Conservation (phyloP, 2,329 filamentous ascomycete species). For the Talaromyces sp. region DNA sequence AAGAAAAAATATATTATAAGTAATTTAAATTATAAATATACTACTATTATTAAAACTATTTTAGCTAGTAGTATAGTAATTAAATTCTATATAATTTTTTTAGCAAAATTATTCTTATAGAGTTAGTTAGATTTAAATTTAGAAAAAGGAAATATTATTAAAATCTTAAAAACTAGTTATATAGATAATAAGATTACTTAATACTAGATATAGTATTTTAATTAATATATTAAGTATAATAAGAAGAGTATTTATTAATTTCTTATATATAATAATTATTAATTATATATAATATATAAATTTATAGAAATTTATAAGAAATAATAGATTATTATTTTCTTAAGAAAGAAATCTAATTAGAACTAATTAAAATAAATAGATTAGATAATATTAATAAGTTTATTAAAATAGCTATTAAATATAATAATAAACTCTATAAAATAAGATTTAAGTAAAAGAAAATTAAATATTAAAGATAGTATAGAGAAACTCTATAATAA, state of each 20-base stretch:
- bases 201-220: neutral
- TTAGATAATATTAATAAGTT: no score
- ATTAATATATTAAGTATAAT: neutral
- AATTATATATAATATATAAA: neutral
- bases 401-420: no score
- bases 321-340: no score
- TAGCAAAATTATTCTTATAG: neutral
- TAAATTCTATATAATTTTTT: no score
- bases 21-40: neutral
- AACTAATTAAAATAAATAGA: no score
- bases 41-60: neutral
- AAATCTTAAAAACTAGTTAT: neutral
- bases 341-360: no score
- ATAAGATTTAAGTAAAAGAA: no score
- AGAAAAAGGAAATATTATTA: neutral
- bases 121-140: neutral
- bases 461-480: no score
- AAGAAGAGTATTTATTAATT: neutral
- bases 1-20: neutral
- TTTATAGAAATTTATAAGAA: no score
- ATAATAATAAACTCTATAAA: no score
- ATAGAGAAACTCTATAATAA: no score
- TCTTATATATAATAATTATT: neutral
- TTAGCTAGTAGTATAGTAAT: neutral
- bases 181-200: neutral